Evolutionary conservation across 768 basidiomycete species (phyloP), one percentile per base, ranked within the genome.

Genomic region (Chlorophyllum brunneum): DNA sequence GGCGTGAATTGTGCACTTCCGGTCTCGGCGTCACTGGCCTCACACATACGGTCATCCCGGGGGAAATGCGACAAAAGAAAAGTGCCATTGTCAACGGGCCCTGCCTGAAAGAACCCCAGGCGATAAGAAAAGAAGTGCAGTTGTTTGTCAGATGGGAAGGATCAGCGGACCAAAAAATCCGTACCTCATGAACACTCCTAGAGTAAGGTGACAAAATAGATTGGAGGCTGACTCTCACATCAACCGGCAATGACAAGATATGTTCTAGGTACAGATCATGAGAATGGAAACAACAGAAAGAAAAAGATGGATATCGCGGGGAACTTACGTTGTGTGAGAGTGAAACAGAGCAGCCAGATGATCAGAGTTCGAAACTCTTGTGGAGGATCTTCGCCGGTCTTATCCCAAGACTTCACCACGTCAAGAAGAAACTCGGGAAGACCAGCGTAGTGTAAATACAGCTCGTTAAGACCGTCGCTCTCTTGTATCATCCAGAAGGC

Each of bases 401-500:
- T 44, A 27, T 40, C 46, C 39, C 50, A 36, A 24, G 45, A 33
- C 40, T 56, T 55, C 47, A 51, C 63, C 9, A 74, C 57, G 10
- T 58, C 56, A 49, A 74, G 58, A 33, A 76, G 62, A 58, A 72
- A 77, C 16, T 56, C 57, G 6, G 71, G 55, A 56, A 81, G 73
- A 26, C 71, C 68, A 33, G 68, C 74, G 16, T 62, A 56, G 13
- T 62, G 59, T 8, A 85, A 70, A 22, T 82, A 76, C 20, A 55
- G 60, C 51, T 72, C 72, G 57, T 82, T 83, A 44, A 70, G 61
- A 2, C 69, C 70, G 31, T 74, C 72, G 57, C 76, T 78, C 61
- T 87, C 85, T 27, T 83, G 60, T n/a, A 80, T 60, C 78, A 86
- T 83, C 55, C 81, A 70, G 52, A 82, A 71, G 5, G 75, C 75